A percentile compares a stretch with the other conserved stretches of the same genome.
phyloP scores from a whole-genome alignment of 2,329 filamentous ascomycete genomes.

The Xylogone sp. region DNA sequence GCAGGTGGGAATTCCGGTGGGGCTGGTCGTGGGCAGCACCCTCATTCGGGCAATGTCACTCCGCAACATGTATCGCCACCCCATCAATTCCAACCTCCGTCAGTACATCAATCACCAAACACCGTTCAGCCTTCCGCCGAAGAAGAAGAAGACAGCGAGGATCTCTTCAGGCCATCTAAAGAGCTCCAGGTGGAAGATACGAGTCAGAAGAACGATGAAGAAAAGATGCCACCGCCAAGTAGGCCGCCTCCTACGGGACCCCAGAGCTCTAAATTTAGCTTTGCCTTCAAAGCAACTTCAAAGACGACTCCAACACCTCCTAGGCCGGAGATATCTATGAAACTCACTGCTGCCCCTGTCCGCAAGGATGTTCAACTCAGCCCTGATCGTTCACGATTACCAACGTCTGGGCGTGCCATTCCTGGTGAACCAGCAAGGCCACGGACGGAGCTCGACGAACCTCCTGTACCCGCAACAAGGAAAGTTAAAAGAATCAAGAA shows the following conservation, averaged over 20 bases:
- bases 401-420: slow-evolving; percentile 33
- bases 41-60: slow-evolving; percentile 33
- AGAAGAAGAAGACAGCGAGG: slow-evolving; percentile 48
- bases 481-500: slow-evolving; percentile 66
- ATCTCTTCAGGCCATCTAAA: slow-evolving; percentile 60
- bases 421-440: slow-evolving; percentile 51
- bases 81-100: slow-evolving; percentile 21
- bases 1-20: slow-evolving; percentile 44
- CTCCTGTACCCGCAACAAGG: slow-evolving; percentile 38
- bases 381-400: slow-evolving; percentile 40
- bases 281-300: slow-evolving; percentile 78
- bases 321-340: slow-evolving; percentile 62
- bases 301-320: slow-evolving; percentile 54
- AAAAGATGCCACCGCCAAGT: slow-evolving; percentile 51
- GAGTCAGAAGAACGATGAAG: slow-evolving; percentile 42
- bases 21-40: slow-evolving; percentile 42
- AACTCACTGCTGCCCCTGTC: slow-evolving; percentile 53
- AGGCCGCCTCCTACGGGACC: slow-evolving; percentile 43
- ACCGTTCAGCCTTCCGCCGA: slow-evolving; percentile 20
- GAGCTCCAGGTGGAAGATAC: slow-evolving; percentile 63
- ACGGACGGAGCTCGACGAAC: slow-evolving; percentile 24
- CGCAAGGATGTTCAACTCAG: slow-evolving; percentile 19
- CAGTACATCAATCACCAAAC: slow-evolving; percentile 24
- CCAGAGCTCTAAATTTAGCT: slow-evolving; percentile 73
- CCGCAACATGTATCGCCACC: slow-evolving; percentile 28